Conservation (phyloP, 345 rosid genomes). For the Fremontodendron californicum region DNA sequence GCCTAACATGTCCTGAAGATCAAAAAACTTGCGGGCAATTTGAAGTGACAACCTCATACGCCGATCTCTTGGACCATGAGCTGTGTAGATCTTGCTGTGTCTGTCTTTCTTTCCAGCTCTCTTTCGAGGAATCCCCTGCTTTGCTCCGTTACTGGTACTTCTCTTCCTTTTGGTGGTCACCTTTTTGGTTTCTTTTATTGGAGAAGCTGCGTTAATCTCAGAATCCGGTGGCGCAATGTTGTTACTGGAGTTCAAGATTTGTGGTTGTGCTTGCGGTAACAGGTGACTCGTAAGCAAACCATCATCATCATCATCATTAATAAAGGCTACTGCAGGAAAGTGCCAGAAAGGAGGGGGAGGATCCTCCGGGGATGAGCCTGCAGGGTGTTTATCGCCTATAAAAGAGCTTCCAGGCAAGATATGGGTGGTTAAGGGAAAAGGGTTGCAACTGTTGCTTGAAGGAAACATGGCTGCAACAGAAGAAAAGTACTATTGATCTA, state of each 20-base stretch:
- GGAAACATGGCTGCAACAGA: constrained; percentile 11
- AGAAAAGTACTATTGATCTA: background rate
- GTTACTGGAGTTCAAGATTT: constrained; percentile 14
- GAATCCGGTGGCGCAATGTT: background rate
- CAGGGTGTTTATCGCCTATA: background rate
- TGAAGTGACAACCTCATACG: constrained; percentile 71
- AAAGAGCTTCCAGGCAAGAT: constrained; percentile 8
- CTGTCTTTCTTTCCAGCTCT: constrained; percentile 53
- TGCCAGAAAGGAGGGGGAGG: constrained; percentile 23
- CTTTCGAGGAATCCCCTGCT: constrained; percentile 33
- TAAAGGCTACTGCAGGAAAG: constrained; percentile 25
- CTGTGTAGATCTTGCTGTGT: constrained; percentile 79
- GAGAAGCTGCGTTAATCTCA: constrained; percentile 12
- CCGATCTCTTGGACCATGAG: constrained; percentile 70
- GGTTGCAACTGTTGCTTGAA: constrained; percentile 2
- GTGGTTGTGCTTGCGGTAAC: constrained; percentile 13
- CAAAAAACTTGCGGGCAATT: constrained; percentile 65
- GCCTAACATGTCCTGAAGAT: constrained; percentile 74
- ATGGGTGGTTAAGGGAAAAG: background rate
- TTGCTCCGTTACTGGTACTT: background rate
- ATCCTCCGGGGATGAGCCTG: background rate
- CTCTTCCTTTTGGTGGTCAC: constrained; percentile 23
- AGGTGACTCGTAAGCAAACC: constrained; percentile 20
- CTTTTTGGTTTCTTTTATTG: constrained; percentile 19
- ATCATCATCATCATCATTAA: constrained; percentile 20